Evolutionary conservation across 192 early-diverging fungal species (phyloP), one percentile per base, ranked within the genome.

Genomic region (Rhizophlyctis rosea): DNA sequence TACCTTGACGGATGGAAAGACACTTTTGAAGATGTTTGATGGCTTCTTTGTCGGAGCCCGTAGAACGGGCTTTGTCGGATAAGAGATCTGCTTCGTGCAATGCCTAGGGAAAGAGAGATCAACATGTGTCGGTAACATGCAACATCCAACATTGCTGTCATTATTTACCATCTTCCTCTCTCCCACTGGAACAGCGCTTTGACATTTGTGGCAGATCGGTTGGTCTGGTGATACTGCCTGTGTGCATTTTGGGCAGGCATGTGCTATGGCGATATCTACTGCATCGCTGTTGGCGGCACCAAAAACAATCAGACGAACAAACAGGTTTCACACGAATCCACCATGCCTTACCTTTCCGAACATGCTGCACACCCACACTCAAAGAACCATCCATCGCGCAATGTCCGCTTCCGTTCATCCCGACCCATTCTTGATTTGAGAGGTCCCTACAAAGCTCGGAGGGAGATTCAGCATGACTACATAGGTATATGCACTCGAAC

Each of bases 331-430:
- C 18, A 13, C 39, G 39, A 11, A 23, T 53, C 9, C 23, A 23
- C 9, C 14, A 64, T 23, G 68, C 75, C 33, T 57, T 61, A 34
- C 36, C 61, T 30, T 65, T 44, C 3, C 7, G 18, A 7, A 44
- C 39, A 44, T 44, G 39, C 39, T 7, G 7, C 39, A 44, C 39
- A 44, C 18, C 18, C 9, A 44, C 39, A 44, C 18, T 44, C 39
- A 44, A 44, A 44, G 39, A 44, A 44, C 39, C 39, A 44, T 44
- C 39, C 39, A 13, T 44, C 39, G 9, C 39, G 39, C 9, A 18
- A 13, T 18, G 18, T 18, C 39, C 39, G 39, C 18, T 44, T 7
- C 18, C 39, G 39, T 44, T 44, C 39, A 44, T 7, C 39, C 18
- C 39, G 39, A 44, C 18, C 9, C 18, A 18, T 44, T 44, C 39